Base-by-base conservation (phyloP, 768 basidiomycete species). In the Podaxis mareebaensis region DNA sequence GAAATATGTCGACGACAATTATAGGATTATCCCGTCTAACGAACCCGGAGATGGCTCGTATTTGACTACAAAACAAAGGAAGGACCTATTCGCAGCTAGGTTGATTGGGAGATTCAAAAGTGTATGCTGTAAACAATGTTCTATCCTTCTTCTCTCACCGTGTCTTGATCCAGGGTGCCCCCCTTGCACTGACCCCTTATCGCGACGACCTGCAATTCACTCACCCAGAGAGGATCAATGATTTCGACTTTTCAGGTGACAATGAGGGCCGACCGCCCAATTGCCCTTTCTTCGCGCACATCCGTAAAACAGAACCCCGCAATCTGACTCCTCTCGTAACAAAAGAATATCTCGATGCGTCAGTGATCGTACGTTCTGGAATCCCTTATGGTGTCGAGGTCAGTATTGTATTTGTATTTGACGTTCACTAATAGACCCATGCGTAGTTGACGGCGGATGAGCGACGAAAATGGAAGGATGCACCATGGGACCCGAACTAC, bases 211-310 rank as follows among this genome's bases (percentile, higher is more conserved):
- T 58, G 10, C 53, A 59, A 24, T 61, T 69, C 1, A 63, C 64
- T 17, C 42, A 58, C 12, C 44, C 66, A 20, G 58, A 65, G 22
- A 60, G 62, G 53, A 74, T 67, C 64, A 74, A 79, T 51, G 64
- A 78, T 56, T 77, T 79, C 59, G 70, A 73, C 64, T 79, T 26
- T 26, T 26, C 17, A 26, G 26, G 52, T 53, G 24, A 17, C 67
- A 62, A 24, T 65, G 17, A 61, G 65, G 48, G 40, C 40, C 40
- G 17, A 42, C 13, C 17, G 40, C 12, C 40, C 17, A 42, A 42
- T n/a, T 42, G 40, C 17, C 40, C 40, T 12, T 42, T 42, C 40
- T 13, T n/a, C 13, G 17, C 17, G 13, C 40, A 42, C 40, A 42
- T n/a, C 17, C 40, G 40, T 13, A 42, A 42, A n/a, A 42, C 40